phyloP scores from a whole-genome alignment of 352 stramenopile species.

The Pythium diclinum region DNA sequence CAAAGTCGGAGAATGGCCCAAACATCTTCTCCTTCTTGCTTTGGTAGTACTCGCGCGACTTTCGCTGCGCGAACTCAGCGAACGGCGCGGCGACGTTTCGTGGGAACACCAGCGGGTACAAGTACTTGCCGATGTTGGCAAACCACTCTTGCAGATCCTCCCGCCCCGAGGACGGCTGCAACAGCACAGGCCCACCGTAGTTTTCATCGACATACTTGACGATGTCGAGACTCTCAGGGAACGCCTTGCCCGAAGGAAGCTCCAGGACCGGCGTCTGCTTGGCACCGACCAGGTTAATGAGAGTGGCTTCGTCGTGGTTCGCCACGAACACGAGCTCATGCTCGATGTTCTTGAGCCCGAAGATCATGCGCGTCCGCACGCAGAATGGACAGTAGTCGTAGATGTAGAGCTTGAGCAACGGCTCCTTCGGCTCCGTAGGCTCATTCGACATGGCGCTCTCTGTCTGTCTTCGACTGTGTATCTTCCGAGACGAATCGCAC shows the following conservation, averaged over 20 bases:
- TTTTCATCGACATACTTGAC: conserved; percentile 43
- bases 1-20: conserved; percentile 40
- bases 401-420: conserved; percentile 44
- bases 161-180: conserved; percentile 34
- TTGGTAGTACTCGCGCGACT: conserved; percentile 53
- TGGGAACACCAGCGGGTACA: conserved; percentile 23
- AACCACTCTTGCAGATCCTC: conserved; percentile 46
- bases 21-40: conserved; percentile 57
- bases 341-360: conserved; percentile 42
- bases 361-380: conserved; percentile 45
- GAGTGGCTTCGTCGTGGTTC: conserved; percentile 43
- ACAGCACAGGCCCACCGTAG: conserved; percentile 29
- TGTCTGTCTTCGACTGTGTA: no score
- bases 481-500: not conserved
- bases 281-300: conserved; percentile 30
- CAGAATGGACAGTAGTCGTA: conserved; percentile 67
- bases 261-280: conserved; percentile 37
- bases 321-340: conserved; percentile 39
- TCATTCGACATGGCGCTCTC: not conserved
- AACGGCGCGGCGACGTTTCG: conserved; percentile 16
- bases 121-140: conserved; percentile 18
- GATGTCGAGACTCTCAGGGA: conserved; percentile 45
- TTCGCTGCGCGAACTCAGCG: conserved; percentile 41
- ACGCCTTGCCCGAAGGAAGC: conserved; percentile 26
- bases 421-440: not conserved